These are phyloP conservation scores for Nitzschia sp. DNA, from an alignment of 108 stramenopile genomes.

Conservation along the genomic window DNA sequence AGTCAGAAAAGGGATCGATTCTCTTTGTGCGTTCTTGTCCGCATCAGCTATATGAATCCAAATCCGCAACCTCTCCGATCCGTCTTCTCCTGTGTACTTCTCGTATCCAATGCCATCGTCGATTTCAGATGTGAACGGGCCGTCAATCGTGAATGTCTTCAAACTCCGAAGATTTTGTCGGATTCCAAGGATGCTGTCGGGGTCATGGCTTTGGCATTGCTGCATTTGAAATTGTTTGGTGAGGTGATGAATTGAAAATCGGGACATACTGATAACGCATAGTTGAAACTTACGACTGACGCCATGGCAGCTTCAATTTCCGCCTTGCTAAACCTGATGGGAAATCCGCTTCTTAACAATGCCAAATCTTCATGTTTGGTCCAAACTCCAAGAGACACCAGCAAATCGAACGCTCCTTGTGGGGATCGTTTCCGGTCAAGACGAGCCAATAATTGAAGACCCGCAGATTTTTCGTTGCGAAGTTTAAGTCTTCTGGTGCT, in stretches of 20 bases:
- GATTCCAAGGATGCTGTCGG: conserved; percentile 57
- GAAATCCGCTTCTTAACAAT: conserved; percentile 76
- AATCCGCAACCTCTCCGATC: conserved; percentile 29
- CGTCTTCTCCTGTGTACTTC: conserved; percentile 30
- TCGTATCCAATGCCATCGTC: conserved; percentile 81
- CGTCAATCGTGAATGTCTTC: conserved; percentile 82
- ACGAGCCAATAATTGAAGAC: conserved; percentile 46
- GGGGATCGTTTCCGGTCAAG: conserved; percentile 55
- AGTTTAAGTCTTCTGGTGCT: conserved; percentile 57
- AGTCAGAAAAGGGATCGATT: conserved; percentile 46
- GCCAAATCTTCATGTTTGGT: conserved; percentile 55
- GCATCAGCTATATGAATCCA: conserved; percentile 92
- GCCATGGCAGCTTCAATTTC: conserved; percentile 38
- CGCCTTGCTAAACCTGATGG: conserved; percentile 47
- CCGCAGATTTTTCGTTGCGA: conserved; percentile 33
- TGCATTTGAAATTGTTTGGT: background rate
- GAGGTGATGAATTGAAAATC: background rate
- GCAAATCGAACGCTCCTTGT: conserved; percentile 68
- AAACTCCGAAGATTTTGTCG: conserved; percentile 60
- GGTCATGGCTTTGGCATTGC: conserved; percentile 31
- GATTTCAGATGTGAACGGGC: conserved; percentile 63
- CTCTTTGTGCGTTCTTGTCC: conserved; percentile 66
- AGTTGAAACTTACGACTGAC: background rate
- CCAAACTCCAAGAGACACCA: conserved; percentile 65
- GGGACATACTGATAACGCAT: conserved; percentile 15